Evolutionary conservation across 2,329 filamentous ascomycete species (phyloP).

Genomic region (Aspergillus novofumigatus): DNA sequence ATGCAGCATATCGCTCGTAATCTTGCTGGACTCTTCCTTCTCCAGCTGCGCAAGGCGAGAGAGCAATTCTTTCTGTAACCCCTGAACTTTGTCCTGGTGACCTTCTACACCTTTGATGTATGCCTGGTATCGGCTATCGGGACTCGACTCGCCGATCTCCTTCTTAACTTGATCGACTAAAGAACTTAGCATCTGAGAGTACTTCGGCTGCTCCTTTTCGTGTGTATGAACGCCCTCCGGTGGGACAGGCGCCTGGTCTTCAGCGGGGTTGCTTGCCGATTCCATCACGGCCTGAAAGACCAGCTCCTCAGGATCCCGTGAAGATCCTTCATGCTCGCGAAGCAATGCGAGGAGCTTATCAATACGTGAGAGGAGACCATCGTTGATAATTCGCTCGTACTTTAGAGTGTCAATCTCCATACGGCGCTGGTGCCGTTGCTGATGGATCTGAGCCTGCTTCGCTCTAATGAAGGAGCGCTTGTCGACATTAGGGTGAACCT

Average conservation of each 20-base stretch:
- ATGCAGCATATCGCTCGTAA: conserved; percentile 85
- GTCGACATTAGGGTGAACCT: conserved; percentile 98
- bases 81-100: conserved; percentile 73
- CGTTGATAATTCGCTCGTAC: conserved; percentile 87
- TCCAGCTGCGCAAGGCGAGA: conserved; percentile 76
- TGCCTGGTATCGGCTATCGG: conserved; percentile 64
- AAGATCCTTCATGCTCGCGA: conserved; percentile 66
- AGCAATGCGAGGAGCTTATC: conserved; percentile 71
- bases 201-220: conserved; percentile 72
- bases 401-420: conserved; percentile 86
- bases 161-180: conserved; percentile 90
- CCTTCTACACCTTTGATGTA: conserved; percentile 75
- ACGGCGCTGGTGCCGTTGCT: conserved; percentile 78
- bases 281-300: conserved; percentile 90
- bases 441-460: conserved; percentile 95
- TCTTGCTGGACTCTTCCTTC: conserved; percentile 80
- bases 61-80: conserved; percentile 70
- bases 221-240: conserved; percentile 76
- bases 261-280: conserved; percentile 63
- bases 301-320: conserved; percentile 67
- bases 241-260: conserved; percentile 70
- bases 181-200: conserved; percentile 98
- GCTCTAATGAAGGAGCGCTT: conserved; percentile 97
- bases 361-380: conserved; percentile 82
- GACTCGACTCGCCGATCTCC: conserved; percentile 68